Conservation (phyloP, 2,329 filamentous ascomycete genomes). For the Penicillium sp. region DNA sequence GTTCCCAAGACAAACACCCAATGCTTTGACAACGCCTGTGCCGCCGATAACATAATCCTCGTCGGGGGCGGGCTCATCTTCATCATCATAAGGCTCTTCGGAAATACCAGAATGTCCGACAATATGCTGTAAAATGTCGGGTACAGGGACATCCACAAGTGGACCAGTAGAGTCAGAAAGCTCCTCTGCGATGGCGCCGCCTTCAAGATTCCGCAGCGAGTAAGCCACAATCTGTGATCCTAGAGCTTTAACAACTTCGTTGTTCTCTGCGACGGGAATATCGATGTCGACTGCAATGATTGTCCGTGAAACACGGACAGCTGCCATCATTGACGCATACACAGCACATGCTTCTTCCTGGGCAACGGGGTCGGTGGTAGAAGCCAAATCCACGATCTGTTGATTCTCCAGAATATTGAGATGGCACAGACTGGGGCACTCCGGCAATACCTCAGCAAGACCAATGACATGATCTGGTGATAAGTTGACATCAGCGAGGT, state of each 20-base stretch:
- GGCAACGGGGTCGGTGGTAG: constrained; percentile 72
- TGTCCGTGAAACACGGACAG: constrained; percentile 76
- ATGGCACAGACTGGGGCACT: constrained; percentile 77
- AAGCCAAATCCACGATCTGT: constrained; percentile 63
- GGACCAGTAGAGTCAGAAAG: constrained; percentile 44
- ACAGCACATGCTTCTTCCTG: constrained; percentile 94
- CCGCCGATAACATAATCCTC: constrained; percentile 96
- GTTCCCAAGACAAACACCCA: constrained; percentile 86
- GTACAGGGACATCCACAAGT: constrained; percentile 60
- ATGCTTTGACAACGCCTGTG: constrained; percentile 89
- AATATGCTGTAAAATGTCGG: constrained; percentile 82
- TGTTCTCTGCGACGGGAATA: constrained; percentile 75
- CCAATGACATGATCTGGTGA: constrained; percentile 86
- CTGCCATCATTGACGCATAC: constrained; percentile 87
- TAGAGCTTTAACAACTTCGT: constrained; percentile 85
- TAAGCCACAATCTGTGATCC: constrained; percentile 95
- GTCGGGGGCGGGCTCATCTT: constrained; percentile 71
- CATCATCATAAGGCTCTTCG: constrained; percentile 53
- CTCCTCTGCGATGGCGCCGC: constrained; percentile 66
- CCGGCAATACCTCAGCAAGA: constrained; percentile 84
- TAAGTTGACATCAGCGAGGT: constrained; percentile 81
- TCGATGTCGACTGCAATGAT: constrained; percentile 92
- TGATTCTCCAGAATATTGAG: constrained; percentile 81
- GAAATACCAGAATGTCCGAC: constrained; percentile 66
- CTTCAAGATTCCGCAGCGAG: constrained; percentile 87